Evolutionary conservation across 352 stramenopile genomes (phyloP), one percentile per base, ranked within the genome.

Genomic region (Pythium brachiatum): DNA sequence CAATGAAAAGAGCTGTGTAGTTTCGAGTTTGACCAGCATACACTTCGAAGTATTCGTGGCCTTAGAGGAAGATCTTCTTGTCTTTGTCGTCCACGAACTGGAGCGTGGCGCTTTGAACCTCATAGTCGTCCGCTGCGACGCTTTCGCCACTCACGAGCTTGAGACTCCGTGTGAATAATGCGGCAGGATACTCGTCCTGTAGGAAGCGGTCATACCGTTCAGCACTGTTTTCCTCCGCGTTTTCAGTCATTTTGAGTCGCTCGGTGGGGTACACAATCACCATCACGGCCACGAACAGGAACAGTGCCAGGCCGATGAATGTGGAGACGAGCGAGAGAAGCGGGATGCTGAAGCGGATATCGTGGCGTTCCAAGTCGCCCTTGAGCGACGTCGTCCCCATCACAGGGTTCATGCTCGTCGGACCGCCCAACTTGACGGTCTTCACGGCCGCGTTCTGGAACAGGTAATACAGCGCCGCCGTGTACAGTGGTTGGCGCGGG

Each of bases 101-200:
- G 36, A 76, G 63, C n/a, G 60, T 70, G 53, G 79, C 77, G 21
- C 62, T 73, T 18, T 86, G 75, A 39, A 83, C 69, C 7, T 48
- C 65, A 57, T 75, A 82, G 32, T 81, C 73, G 13, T 82, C 73
- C 26, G 81, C 72, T 0, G 62, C 27, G 29, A 81, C 53, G 0
- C 56, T 26, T 7, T 80, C 68, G 9, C 68, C 64, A 1, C 32
- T 52, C 20, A 62, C 54, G 2, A 79, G 26, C 29, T 50, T 25
- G 7, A 86, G 39, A 5, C 68, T 47, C 6, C 70, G 74, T 18
- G 73, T 62, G 51, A 78, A 73, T 7, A 86, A 63, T n/a, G 74
- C 53, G 4, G 41, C 43, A 0, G 62, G 50, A 55, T 69, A 69
- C 31, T 64, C 16, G 39, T 69, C 62, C 39, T 64, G 3, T 18